Evolutionary conservation across 2,329 filamentous ascomycete genomes (phyloP).

Genomic region (Apiospora saccharicola): DNA sequence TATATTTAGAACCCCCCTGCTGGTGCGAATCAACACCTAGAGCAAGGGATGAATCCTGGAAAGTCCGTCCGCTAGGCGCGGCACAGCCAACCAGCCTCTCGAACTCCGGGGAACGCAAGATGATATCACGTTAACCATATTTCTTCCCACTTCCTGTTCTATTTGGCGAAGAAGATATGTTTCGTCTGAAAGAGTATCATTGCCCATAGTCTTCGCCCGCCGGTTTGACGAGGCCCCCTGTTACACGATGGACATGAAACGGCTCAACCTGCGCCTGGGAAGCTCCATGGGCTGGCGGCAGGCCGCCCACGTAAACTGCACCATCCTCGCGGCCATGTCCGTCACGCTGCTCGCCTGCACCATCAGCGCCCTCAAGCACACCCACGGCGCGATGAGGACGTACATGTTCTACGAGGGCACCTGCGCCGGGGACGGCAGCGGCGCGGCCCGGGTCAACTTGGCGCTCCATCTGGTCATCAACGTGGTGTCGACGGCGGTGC

Average conservation of each 20-base stretch:
- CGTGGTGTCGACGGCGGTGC: constrained; percentile 23
- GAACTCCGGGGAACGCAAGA: neutral
- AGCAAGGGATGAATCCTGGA: neutral
- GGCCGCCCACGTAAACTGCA: neutral
- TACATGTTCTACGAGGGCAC: constrained; percentile 24
- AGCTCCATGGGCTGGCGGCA: neutral
- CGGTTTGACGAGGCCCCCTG: neutral
- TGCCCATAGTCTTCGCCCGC: neutral
- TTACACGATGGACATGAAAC: neutral
- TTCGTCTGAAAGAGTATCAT: neutral
- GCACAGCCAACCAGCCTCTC: neutral
- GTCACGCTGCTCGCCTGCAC: neutral
- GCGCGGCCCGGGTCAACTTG: constrained; percentile 12
- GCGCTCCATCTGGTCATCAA: constrained; percentile 26
- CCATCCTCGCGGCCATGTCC: neutral
- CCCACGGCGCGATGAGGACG: constrained; percentile 16
- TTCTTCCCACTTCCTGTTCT: neutral
- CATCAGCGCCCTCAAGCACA: neutral
- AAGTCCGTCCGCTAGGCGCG: neutral
- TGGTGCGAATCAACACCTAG: neutral
- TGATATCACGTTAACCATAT: neutral
- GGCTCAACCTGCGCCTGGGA: neutral
- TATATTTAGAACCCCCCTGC: neutral
- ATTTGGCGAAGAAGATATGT: neutral
- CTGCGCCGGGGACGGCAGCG: constrained; percentile 5